These are phyloP conservation scores for Stereocaulon alpinum DNA, from an alignment of 495 filamentous ascomycete species.

Conservation along the genomic window DNA sequence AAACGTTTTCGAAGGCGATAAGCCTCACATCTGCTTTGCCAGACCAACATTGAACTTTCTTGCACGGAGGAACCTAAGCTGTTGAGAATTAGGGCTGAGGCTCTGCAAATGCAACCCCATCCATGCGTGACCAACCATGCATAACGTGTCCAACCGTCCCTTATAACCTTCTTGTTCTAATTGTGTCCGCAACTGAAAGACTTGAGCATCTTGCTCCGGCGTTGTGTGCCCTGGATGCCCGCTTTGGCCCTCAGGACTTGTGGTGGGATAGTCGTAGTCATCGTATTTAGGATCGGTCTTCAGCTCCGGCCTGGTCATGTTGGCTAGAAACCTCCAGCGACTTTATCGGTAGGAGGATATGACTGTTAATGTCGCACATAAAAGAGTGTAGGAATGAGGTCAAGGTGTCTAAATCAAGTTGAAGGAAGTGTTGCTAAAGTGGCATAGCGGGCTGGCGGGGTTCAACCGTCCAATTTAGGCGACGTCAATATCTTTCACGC, in stretches of 20 bases:
- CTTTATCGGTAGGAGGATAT: background rate
- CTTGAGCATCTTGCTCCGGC: conserved; percentile 77
- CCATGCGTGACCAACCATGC: conserved; percentile 46
- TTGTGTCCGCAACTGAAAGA: conserved; percentile 70
- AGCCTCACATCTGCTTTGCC: conserved; percentile 73
- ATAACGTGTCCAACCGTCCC: conserved; percentile 81
- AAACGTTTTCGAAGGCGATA: background rate
- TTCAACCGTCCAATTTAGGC: conserved; percentile 4
- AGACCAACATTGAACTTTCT: conserved; percentile 85
- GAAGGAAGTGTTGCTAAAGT: background rate
- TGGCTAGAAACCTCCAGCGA: background rate
- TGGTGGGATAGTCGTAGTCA: conserved; percentile 86
- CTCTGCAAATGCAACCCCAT: background rate
- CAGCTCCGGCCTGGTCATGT: conserved; percentile 36
- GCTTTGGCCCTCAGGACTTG: conserved; percentile 50
- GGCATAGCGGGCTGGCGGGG: conserved; percentile 6
- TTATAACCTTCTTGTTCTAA: conserved; percentile 78
- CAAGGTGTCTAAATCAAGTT: background rate
- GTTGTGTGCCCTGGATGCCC: conserved; percentile 90
- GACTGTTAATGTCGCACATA: background rate
- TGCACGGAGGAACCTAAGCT: conserved; percentile 85
- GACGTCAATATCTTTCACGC: conserved; percentile 1
- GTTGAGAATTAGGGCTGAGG: conserved; percentile 5
- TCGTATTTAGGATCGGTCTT: conserved; percentile 84
- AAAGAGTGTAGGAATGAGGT: background rate